A percentile compares a stretch with the other conserved stretches of the same genome.
These are phyloP conservation scores for Schwanniomyces sp. DNA, from an alignment of 805 yeast species.

Conservation along the genomic window DNA sequence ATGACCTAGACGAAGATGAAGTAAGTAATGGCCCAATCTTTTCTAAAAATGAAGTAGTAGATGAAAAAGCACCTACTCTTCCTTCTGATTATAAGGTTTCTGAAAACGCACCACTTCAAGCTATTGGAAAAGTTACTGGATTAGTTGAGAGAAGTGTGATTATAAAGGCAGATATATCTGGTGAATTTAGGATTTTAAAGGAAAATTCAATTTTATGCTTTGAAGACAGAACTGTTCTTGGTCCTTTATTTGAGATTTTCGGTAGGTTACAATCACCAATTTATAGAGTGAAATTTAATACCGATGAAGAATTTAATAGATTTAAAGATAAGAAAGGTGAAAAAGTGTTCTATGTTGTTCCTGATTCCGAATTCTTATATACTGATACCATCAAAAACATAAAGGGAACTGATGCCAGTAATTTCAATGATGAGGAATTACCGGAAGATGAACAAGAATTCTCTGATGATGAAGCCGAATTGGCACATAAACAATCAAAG, in stretches of 20 bases:
- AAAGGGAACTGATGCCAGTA: conserved; percentile 94
- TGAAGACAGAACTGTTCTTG: conserved; percentile 67
- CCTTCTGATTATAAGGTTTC: conserved; percentile 66
- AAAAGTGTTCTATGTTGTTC: conserved; percentile 73
- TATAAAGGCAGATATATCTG: conserved; percentile 71
- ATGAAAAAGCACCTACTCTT: conserved; percentile 64
- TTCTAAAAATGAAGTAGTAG: conserved; percentile 74
- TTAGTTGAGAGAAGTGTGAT: conserved; percentile 73
- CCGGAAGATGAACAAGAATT: conserved; percentile 93
- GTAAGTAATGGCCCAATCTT: conserved; percentile 60
- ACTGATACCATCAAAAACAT: conserved; percentile 68
- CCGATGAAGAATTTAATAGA: conserved; percentile 47
- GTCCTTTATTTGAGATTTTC: conserved; percentile 83
- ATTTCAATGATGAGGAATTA: conserved; percentile 90
- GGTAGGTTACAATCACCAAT: conserved; percentile 83
- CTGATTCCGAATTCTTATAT: conserved; percentile 73
- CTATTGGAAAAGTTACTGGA: conserved; percentile 66
- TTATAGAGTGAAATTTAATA: conserved; percentile 69
- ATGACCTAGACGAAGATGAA: conserved; percentile 38
- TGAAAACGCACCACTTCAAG: conserved; percentile 63
- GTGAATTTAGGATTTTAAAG: conserved; percentile 78
- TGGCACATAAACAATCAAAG: conserved; percentile 61
- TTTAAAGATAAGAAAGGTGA: conserved; percentile 50
- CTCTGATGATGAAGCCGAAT: conserved; percentile 91
- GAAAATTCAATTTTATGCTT: conserved; percentile 82